Evolutionary conservation across 345 rosid species (phyloP), one percentile per base, ranked within the genome.

Genomic region (Raphanus raphanistrum): DNA sequence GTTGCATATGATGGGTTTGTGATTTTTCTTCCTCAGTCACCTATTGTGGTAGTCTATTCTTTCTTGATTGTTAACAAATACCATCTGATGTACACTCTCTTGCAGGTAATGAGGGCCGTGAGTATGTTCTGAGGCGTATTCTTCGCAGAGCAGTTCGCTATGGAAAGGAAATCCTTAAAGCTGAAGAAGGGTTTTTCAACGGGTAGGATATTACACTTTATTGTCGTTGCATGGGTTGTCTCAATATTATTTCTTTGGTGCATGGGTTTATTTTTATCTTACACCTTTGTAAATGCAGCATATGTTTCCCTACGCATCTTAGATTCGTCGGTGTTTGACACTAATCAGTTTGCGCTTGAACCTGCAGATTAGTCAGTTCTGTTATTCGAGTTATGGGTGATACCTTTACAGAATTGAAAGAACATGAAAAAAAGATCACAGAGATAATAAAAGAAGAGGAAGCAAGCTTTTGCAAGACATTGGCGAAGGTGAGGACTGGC

Each of bases 101-200:
- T 80, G 66, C 74, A 95, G 99, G 99, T 80, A 95, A 91, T 72
- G 98, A 93, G 74, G 99, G 98, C 7, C 98, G 96, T 74, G 99
- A 95, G 74, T 91, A 95, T 82, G 99, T 95, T 73, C 82, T 95
- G 13, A 85, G 99, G 80, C 94, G 99, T 61, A 93, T 95, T 78
- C 97, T 95, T 77, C 99, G 99, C 41, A 91, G 94, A 79, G 99
- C 98, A 63, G 98, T 95, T 71, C 91, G 98, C 57, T 95, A 91
- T 75, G 96, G 99, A 32, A 89, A 86, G 52, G 98, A 95, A 83
- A 92, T 91, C 74, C 83, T 95, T 8, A 91, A 90, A 81, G 98
- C 97, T 45, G 87, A 80, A 70, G 92, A 91, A 84, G 99, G 99
- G 45, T 95, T 92, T 85, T 93, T 95, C 76, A 90, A 86, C 63